Evolutionary conservation across 805 yeast genomes (phyloP).

Genomic region (Starmerella lactis-condensi): DNA sequence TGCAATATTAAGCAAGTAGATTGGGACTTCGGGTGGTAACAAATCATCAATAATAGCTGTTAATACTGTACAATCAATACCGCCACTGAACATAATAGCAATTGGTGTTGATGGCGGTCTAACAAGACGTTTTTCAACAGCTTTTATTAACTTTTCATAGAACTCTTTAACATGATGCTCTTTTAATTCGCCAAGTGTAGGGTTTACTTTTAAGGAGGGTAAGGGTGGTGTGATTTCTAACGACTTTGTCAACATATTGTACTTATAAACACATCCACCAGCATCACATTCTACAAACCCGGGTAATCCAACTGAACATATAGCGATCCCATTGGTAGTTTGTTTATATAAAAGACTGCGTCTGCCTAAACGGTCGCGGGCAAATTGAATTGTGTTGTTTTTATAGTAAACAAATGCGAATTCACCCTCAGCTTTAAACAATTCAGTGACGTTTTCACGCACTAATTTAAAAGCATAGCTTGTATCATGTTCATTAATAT

Average conservation of each 20-base stretch:
- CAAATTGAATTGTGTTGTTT: constrained; percentile 38
- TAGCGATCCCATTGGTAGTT: constrained; percentile 9
- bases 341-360: constrained; percentile 44
- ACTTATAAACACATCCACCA: constrained; percentile 10
- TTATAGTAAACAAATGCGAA: constrained; percentile 40
- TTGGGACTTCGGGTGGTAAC: constrained; percentile 16
- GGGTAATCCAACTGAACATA: constrained; percentile 9
- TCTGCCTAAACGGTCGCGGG: constrained; percentile 68
- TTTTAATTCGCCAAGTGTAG: neutral
- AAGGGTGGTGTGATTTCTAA: neutral
- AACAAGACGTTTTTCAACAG: constrained; percentile 10
- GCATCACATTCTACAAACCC: constrained; percentile 16
- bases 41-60: constrained; percentile 28
- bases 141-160: constrained; percentile 3
- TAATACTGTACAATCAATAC: constrained; percentile 75
- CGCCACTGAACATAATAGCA: constrained; percentile 78
- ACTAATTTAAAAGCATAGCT: constrained; percentile 23
- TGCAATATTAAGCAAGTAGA: constrained; percentile 81
- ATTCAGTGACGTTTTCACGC: constrained; percentile 23
- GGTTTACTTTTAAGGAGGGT: neutral
- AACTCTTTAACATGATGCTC: neutral
- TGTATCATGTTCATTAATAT: constrained; percentile 39
- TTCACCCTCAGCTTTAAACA: constrained; percentile 46
- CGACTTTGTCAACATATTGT: neutral
- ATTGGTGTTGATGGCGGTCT: constrained; percentile 19